Percentiles rank a stretch among this genome's conserved stretches.
Conservation (phyloP, 2,329 filamentous ascomycete genomes). For the Exophiala lecanii-corni region DNA sequence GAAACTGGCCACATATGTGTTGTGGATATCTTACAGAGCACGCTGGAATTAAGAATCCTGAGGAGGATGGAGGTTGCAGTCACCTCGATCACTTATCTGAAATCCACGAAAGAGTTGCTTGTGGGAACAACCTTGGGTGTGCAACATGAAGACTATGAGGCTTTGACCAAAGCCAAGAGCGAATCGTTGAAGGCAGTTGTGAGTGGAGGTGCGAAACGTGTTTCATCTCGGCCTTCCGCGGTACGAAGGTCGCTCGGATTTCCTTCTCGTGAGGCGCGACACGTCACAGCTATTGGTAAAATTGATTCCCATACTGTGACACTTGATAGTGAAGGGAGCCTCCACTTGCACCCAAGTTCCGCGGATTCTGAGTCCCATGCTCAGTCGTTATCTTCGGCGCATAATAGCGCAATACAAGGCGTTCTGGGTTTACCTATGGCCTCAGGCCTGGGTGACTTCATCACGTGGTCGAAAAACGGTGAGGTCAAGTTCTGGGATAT, state of each 20-base stretch:
- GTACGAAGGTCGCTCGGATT: constrained; percentile 23
- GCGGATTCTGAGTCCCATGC: constrained; percentile 30
- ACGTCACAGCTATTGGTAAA: constrained; percentile 64
- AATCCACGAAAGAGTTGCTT: constrained; percentile 7
- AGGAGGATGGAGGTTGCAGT: constrained; percentile 17
- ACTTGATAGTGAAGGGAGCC: constrained; percentile 69
- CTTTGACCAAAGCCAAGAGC: constrained; percentile 1
- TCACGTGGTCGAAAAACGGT: constrained; percentile 83
- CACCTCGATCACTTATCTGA: constrained; percentile 15
- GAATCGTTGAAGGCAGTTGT: background rate
- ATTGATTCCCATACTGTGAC: constrained; percentile 64
- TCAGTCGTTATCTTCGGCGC: constrained; percentile 47
- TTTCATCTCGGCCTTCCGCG: constrained; percentile 12
- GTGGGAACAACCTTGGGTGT: constrained; percentile 20
- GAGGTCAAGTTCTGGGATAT: constrained; percentile 77
- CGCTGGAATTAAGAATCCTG: constrained; percentile 18
- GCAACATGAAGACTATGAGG: constrained; percentile 14
- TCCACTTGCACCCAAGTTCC: constrained; percentile 53
- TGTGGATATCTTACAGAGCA: constrained; percentile 50
- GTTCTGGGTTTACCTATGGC: constrained; percentile 61
- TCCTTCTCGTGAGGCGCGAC: constrained; percentile 24
- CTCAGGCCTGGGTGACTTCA: constrained; percentile 65
- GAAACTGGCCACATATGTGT: constrained; percentile 87
- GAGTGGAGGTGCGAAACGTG: constrained; percentile 1
- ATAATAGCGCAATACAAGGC: constrained; percentile 61